Evolutionary conservation across 805 yeast genomes (phyloP).

Genomic region (Lachancea dasiensis): DNA sequence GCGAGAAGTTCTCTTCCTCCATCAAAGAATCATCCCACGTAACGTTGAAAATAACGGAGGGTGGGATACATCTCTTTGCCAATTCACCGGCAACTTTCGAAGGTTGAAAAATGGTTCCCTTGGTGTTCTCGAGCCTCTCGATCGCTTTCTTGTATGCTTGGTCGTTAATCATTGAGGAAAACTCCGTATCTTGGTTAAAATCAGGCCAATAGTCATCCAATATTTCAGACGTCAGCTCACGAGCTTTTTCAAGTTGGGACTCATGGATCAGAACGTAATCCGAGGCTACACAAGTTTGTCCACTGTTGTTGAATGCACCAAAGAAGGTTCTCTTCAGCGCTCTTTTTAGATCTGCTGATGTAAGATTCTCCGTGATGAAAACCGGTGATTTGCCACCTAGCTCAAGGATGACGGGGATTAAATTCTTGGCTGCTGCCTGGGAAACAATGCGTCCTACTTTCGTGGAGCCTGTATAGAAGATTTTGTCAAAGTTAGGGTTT

Average conservation of each 20-base stretch:
- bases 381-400: constrained; percentile 93
- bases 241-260: constrained; percentile 46
- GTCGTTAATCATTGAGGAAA: constrained; percentile 56
- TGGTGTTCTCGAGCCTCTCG: constrained; percentile 40
- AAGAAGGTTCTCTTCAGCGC: constrained; percentile 63
- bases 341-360: constrained; percentile 38
- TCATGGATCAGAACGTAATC: constrained; percentile 75
- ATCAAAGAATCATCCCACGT: constrained; percentile 62
- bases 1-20: constrained; percentile 79
- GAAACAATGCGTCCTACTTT: constrained; percentile 73
- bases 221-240: constrained; percentile 36
- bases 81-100: constrained; percentile 41
- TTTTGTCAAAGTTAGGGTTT: constrained; percentile 63
- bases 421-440: constrained; percentile 71
- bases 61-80: constrained; percentile 50
- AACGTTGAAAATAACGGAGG: constrained; percentile 66
- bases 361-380: constrained; percentile 50
- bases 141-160: constrained; percentile 45
- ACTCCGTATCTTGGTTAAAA: constrained; percentile 35
- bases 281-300: constrained; percentile 88
- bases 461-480: constrained; percentile 79
- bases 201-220: constrained; percentile 42
- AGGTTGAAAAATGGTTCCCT: constrained; percentile 40
- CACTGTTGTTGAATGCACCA: constrained; percentile 76
- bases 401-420: constrained; percentile 78